Conservation (phyloP, 345 rosid genomes). For the Clausena lansium region DNA sequence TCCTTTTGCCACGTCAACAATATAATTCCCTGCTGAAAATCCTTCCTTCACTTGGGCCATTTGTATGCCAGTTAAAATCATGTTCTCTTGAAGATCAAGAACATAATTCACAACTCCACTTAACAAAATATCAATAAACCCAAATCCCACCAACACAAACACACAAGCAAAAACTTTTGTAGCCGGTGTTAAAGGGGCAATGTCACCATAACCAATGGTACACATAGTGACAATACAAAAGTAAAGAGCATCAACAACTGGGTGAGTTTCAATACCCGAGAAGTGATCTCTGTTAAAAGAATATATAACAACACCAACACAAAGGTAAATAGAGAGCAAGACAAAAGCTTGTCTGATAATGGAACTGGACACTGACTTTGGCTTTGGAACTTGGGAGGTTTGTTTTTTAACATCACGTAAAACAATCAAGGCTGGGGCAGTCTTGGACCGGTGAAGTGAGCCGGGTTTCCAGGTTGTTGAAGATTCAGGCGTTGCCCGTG, state of each 20-base stretch:
- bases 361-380: slow-evolving; percentile 44
- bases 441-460: slow-evolving; percentile 63
- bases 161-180: slow-evolving; percentile 66
- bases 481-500: slow-evolving; percentile 4
- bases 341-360: slow-evolving; percentile 55
- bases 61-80: slow-evolving; percentile 48
- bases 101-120: slow-evolving; percentile 67
- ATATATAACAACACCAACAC: slow-evolving; percentile 57
- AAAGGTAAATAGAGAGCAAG: slow-evolving; percentile 50
- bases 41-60: slow-evolving; percentile 22
- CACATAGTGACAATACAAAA: slow-evolving; percentile 84
- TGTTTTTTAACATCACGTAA: slow-evolving; percentile 40
- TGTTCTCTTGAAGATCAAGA: slow-evolving; percentile 60
- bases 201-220: slow-evolving; percentile 83
- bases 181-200: slow-evolving; percentile 58
- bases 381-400: slow-evolving; percentile 28
- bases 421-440: slow-evolving; percentile 86
- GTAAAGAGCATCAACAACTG: slow-evolving; percentile 74
- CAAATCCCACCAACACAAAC: slow-evolving; percentile 70
- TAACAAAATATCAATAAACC: slow-evolving; percentile 61
- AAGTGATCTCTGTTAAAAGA: slow-evolving; percentile 57
- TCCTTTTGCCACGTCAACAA: slow-evolving; percentile 64
- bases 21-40: slow-evolving; percentile 48
- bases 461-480: slow-evolving; percentile 23
- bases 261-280: slow-evolving; percentile 78